Percentiles rank a stretch among this genome's conserved stretches.
Conservation (phyloP, 2,329 filamentous ascomycete genomes). For the Colletotrichum eremochloae region DNA sequence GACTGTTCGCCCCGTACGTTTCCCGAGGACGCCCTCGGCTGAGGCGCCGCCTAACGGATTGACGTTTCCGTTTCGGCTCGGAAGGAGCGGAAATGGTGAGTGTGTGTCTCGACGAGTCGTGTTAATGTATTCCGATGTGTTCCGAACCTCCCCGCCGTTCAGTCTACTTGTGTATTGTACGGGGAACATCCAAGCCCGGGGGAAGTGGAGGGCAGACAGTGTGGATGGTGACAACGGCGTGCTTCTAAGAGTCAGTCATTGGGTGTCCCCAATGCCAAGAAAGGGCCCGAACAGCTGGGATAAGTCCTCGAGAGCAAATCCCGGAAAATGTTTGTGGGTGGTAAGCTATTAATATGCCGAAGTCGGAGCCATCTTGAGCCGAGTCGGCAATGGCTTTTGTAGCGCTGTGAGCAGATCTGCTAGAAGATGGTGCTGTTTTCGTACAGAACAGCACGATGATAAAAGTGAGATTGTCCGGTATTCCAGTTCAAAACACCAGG, state of each 20-base stretch:
- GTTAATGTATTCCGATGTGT: too few species aligned
- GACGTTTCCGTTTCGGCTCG: neutral
- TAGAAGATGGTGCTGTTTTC: neutral
- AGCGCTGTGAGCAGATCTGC: neutral
- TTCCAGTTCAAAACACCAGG: neutral
- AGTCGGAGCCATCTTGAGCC: neutral
- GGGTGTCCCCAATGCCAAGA: neutral
- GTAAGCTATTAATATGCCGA: neutral
- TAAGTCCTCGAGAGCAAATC: conserved; percentile 8
- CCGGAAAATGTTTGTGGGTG: neutral
- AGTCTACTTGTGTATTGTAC: neutral
- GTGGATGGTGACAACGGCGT: conserved; percentile 17
- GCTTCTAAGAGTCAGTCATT: conserved; percentile 10
- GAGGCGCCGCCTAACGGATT: neutral
- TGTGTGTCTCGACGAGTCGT: neutral
- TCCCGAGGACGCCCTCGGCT: conserved; percentile 16
- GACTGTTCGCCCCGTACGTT: conserved; percentile 2
- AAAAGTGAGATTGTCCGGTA: neutral
- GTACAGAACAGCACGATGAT: neutral
- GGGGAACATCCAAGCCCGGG: conserved; percentile 28
- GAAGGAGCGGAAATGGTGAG: too few species aligned
- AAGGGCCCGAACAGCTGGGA: neutral
- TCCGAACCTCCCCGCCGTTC: neutral
- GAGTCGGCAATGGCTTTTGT: neutral
- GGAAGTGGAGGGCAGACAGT: conserved; percentile 2